A percentile compares a stretch with the other conserved stretches of the same genome.
These are phyloP conservation scores for Lachnellula subtilissima DNA, from an alignment of 2,329 filamentous ascomycete genomes.

Conservation along the genomic window DNA sequence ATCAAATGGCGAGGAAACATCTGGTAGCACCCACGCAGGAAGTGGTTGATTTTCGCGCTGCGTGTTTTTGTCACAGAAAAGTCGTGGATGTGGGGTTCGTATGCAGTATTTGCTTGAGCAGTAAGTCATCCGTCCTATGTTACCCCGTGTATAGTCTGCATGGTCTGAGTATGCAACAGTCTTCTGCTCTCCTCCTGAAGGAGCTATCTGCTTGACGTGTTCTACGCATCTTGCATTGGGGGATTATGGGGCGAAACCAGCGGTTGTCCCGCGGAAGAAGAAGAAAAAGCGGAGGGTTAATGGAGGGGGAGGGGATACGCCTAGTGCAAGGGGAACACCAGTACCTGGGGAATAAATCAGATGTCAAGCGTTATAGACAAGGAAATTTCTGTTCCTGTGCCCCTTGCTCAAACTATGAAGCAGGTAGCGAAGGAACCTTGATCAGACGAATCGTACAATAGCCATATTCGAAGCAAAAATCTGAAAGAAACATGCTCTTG, in stretches of 20 bases:
- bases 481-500: too few relatives aligned
- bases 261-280: constrained; percentile 66
- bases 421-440: not conserved
- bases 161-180: constrained; percentile 38
- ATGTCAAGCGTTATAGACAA: not conserved
- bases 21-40: constrained; percentile 77
- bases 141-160: not conserved
- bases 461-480: too few relatives aligned
- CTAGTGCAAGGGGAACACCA: constrained; percentile 57
- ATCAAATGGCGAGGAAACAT: constrained; percentile 57
- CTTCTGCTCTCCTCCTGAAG: constrained; percentile 65
- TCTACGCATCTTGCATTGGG: constrained; percentile 74
- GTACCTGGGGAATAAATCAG: constrained; percentile 34
- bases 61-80: constrained; percentile 91
- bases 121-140: constrained; percentile 35
- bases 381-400: not conserved
- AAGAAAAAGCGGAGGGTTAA: constrained; percentile 69
- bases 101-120: constrained; percentile 93
- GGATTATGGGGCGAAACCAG: constrained; percentile 69
- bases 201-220: constrained; percentile 74
- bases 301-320: constrained; percentile 52
- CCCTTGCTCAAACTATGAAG: not conserved
- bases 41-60: constrained; percentile 92
- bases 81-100: constrained; percentile 93
- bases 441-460: not conserved